Percentiles rank a stretch among this genome's conserved stretches.
These are phyloP conservation scores for Nakazawaea populi DNA, from an alignment of 805 yeast species.

Conservation along the genomic window DNA sequence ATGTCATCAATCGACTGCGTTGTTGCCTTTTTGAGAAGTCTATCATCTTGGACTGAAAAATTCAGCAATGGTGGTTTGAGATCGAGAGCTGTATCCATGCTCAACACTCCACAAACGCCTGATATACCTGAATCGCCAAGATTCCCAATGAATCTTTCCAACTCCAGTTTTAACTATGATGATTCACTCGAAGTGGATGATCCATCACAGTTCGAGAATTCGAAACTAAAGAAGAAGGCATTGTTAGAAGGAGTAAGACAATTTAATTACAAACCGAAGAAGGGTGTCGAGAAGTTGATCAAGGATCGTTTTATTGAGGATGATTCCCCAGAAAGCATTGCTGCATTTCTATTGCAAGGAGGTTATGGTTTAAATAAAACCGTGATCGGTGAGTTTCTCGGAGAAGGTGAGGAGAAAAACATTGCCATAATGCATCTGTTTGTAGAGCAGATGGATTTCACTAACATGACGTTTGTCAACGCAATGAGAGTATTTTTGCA, in stretches of 20 bases:
- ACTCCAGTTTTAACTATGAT: conserved; percentile 14
- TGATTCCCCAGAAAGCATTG: conserved; percentile 62
- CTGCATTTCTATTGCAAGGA: conserved; percentile 59
- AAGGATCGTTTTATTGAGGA: conserved; percentile 57
- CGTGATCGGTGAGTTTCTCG: conserved; percentile 84
- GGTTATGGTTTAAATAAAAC: conserved; percentile 80
- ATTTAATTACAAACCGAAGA: conserved; percentile 82
- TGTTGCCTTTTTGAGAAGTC: conserved; percentile 75
- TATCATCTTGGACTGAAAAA: conserved; percentile 83
- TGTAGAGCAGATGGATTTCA: conserved; percentile 82
- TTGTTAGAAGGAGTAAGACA: conserved; percentile 70
- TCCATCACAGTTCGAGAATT: conserved; percentile 78
- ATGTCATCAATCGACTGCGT: conserved; percentile 75
- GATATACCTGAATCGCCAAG: conserved; percentile 9
- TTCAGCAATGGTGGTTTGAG: conserved; percentile 9
- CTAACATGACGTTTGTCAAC: conserved; percentile 64
- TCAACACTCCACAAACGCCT: conserved; percentile 11
- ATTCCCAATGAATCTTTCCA: conserved; percentile 1
- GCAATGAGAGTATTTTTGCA: conserved; percentile 84
- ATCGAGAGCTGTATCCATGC: conserved; percentile 22
- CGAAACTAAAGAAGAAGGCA: conserved; percentile 78
- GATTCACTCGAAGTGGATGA: conserved; percentile 40
- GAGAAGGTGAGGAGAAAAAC: conserved; percentile 78
- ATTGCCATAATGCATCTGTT: conserved; percentile 88
- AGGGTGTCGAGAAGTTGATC: conserved; percentile 62